Evolutionary conservation across 2,329 filamentous ascomycete genomes (phyloP), one percentile per base, ranked within the genome.

Genomic region (Aquanectria penicillioides): DNA sequence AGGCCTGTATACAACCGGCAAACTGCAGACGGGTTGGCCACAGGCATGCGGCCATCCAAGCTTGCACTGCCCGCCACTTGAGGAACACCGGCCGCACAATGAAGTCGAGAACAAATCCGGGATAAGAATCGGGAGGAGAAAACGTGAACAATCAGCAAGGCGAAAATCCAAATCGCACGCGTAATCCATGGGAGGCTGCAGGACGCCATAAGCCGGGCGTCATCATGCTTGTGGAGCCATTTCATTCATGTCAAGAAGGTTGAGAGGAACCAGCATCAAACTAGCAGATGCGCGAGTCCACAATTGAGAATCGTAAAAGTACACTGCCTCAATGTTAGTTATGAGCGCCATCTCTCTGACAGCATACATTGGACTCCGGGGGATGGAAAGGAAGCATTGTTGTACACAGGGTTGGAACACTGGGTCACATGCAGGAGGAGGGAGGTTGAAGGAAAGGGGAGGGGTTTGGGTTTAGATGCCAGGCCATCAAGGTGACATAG

Each of bases 1-100:
- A 23, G 34, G 41, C 25, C 34, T 17, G 34, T 33, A 25, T 22
- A 28, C 33, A n/a, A 22, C 15, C 48, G 55, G 55, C 25, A 47
- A 28, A 34, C 13, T 29, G 44, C 48, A 53, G 48, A 48, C 18
- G 10, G 34, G 48, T 28, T 46, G 48, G 37, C 33, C 40, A 43
- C 17, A 7, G 20, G 15, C 1, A 41, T 36, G 41, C 34, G n/a
- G 40, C 50, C 38, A 25, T 46, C 38, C 50, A 23, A 13, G 34
- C 29, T 53, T 12, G 34, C n/a, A n/a, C n/a, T n/a, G n/a, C n/a
- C n/a, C n/a, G n/a, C n/a, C n/a, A n/a, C n/a, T n/a, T n/a, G n/a
- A n/a, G n/a, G n/a, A n/a, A n/a, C n/a, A n/a, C 25, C 17, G 37
- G 50, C 37, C n/a, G 10, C 18, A 29, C 17, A 56, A 25, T 13